A percentile compares a stretch with the other conserved stretches of the same genome.
These are phyloP conservation scores for Cladosporium cucumerinum DNA, from an alignment of 2,329 filamentous ascomycete genomes.

Conservation along the genomic window DNA sequence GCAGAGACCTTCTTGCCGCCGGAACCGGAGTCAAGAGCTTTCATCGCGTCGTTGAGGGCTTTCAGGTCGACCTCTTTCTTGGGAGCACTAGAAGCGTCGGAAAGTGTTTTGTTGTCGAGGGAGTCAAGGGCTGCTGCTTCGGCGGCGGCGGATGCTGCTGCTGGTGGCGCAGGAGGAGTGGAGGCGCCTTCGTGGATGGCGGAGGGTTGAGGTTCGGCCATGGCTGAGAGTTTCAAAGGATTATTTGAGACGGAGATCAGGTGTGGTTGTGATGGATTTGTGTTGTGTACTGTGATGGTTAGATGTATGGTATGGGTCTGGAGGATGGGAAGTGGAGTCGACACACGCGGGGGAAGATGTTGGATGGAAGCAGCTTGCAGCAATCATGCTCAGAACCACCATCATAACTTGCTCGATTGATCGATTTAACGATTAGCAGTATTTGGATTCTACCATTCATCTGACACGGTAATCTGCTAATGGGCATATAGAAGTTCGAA, in stretches of 20 bases:
- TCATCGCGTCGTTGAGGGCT: constrained; percentile 69
- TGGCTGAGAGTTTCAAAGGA: background rate
- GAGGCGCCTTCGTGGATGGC: constrained; percentile 59
- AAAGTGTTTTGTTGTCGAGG: constrained; percentile 54
- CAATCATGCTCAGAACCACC: background rate
- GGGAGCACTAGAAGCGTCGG: constrained; percentile 45
- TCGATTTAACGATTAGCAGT: background rate
- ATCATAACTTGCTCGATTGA: background rate
- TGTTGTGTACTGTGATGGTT: background rate
- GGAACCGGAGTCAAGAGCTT: constrained; percentile 50
- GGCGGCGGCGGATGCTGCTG: constrained; percentile 73
- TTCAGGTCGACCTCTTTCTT: constrained; percentile 65
- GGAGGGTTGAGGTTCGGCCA: constrained; percentile 62
- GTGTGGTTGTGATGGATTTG: background rate
- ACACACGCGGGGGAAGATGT: background rate
- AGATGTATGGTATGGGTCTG: background rate
- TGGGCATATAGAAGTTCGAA: background rate
- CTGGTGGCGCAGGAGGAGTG: constrained; percentile 51
- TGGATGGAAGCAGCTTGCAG: background rate
- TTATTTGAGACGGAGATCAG: background rate
- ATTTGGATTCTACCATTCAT: background rate
- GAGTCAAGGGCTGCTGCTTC: constrained; percentile 69
- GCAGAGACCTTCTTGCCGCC: constrained; percentile 37
- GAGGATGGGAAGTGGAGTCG: background rate
- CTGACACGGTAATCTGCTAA: background rate